Evolutionary conservation across 345 rosid genomes (phyloP).

Genomic region (Zanthoxylum bungeanum): DNA sequence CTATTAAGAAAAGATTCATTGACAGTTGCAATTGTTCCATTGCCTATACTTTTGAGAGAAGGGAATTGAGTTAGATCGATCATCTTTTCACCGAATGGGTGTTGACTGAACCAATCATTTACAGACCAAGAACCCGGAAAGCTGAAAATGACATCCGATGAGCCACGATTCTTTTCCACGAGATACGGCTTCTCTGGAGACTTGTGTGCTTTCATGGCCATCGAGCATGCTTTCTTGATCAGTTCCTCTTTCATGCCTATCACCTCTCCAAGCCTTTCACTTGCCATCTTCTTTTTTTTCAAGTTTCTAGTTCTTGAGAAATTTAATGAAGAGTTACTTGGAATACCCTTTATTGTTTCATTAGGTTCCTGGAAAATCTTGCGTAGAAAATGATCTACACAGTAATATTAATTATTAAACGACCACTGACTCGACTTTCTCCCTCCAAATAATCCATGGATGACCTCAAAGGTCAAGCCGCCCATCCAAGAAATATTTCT

Average conservation of each 20-base stretch:
- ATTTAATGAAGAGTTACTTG: neutral
- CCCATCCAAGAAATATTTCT: neutral
- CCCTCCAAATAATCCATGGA: no score
- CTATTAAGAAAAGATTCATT: conserved; percentile 54
- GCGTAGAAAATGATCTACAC: neutral
- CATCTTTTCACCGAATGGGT: conserved; percentile 52
- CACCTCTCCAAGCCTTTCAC: conserved; percentile 16
- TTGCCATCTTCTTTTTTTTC: conserved; percentile 19
- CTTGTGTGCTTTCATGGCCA: conserved; percentile 37
- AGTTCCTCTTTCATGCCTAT: conserved; percentile 31
- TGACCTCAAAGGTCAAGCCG: conserved; percentile 1
- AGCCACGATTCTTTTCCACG: conserved; percentile 17
- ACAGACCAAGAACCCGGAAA: conserved; percentile 50
- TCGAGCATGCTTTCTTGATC: conserved; percentile 37
- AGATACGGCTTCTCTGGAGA: conserved; percentile 23
- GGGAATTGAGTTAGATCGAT: conserved; percentile 42
- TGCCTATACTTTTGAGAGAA: conserved; percentile 57
- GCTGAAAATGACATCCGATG: conserved; percentile 34
- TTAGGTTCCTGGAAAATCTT: neutral
- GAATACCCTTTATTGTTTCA: neutral
- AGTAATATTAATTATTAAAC: neutral
- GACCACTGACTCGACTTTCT: neutral
- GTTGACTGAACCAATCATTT: conserved; percentile 30
- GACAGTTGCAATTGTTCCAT: conserved; percentile 42
- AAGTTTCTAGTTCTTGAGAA: neutral